Percentiles rank a stretch among this genome's conserved stretches.
These are phyloP conservation scores for Yamadazyma kanchanaburiensis DNA, from an alignment of 1,139 yeast species.

Conservation along the genomic window DNA sequence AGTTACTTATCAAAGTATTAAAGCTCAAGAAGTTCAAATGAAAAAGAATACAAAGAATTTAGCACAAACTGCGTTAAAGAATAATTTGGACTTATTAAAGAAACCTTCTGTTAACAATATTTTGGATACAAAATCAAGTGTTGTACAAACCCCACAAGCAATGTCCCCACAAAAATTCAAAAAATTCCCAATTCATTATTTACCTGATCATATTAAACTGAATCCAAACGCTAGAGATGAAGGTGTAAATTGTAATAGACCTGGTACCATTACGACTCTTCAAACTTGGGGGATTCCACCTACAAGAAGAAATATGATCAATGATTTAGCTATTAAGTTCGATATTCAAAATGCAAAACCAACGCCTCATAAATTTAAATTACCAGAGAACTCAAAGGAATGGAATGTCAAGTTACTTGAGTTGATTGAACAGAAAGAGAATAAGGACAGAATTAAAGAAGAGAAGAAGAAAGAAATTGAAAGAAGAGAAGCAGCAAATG, in stretches of 20 bases:
- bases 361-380: slow-evolving; percentile 18
- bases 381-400: slow-evolving; percentile 30
- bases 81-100: too few relatives aligned
- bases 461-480: slow-evolving; percentile 3
- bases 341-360: slow-evolving; percentile 42
- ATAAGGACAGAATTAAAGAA: slow-evolving; percentile 3
- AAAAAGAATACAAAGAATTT: neutral
- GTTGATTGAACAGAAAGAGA: slow-evolving; percentile 6
- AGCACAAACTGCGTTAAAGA: too few relatives aligned
- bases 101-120: slow-evolving; percentile 6
- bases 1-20: slow-evolving; percentile 2
- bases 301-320: slow-evolving; percentile 35
- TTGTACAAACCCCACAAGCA: neutral
- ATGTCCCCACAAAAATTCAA: slow-evolving; percentile 7
- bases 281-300: slow-evolving; percentile 28
- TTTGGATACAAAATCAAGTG: neutral
- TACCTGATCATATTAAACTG: slow-evolving; percentile 28
- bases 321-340: slow-evolving; percentile 35
- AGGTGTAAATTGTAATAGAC: slow-evolving; percentile 14
- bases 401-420: slow-evolving; percentile 21
- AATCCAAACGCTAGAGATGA: slow-evolving; percentile 19
- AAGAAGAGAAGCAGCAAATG: slow-evolving; percentile 6
- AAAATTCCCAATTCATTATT: slow-evolving; percentile 35
- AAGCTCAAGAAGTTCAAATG: slow-evolving; percentile 1
- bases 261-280: slow-evolving; percentile 14